Percentiles rank a stretch among this genome's conserved stretches.
These are phyloP conservation scores for Urochloa ruziziensis DNA, from an alignment of 176 grass and related monocot species.

Conservation along the genomic window DNA sequence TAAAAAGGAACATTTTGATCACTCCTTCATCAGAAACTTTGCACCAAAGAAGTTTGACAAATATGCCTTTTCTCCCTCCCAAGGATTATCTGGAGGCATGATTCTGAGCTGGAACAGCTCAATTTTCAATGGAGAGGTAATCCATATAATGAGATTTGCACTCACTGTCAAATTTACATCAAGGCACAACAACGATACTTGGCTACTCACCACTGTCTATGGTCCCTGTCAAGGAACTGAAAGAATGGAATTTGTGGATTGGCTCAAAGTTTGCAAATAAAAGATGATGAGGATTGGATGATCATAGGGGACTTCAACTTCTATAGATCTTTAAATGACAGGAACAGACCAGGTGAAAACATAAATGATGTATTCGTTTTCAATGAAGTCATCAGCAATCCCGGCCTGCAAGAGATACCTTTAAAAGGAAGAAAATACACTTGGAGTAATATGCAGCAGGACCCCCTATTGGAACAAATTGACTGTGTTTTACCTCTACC, in stretches of 20 bases:
- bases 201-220: background rate
- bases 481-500: background rate
- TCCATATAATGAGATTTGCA: background rate
- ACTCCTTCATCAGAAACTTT: background rate
- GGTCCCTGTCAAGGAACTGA: background rate
- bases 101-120: background rate
- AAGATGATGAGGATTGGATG: background rate
- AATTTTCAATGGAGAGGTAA: no score
- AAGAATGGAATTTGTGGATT: background rate
- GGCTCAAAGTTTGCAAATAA: background rate
- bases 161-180: background rate
- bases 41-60: background rate
- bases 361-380: background rate
- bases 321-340: background rate
- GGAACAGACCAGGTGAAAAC: background rate
- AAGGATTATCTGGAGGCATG: background rate
- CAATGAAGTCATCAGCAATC: background rate
- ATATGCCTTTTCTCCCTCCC: background rate
- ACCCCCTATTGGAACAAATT: background rate
- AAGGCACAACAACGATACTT: background rate
- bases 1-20: background rate
- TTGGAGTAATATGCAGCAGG: background rate
- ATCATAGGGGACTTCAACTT: background rate
- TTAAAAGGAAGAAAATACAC: background rate
- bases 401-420: background rate